Percentiles rank a stretch among this genome's conserved stretches.
phyloP scores from a whole-genome alignment of 768 basidiomycete species.

The Tricholoma flavovirens region DNA sequence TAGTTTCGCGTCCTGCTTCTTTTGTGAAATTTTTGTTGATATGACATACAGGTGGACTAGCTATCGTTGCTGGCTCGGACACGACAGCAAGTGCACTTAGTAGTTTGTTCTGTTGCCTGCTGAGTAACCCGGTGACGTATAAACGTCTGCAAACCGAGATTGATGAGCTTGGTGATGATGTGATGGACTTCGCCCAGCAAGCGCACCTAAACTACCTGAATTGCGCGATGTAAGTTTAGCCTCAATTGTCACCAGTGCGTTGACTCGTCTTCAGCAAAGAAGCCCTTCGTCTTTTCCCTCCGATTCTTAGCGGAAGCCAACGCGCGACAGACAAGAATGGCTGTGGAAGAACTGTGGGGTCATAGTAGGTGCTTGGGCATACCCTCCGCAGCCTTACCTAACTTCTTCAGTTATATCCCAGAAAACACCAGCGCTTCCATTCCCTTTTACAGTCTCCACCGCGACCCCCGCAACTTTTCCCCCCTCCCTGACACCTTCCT shows the following conservation, averaged over 20 bases:
- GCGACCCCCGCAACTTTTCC: slow-evolving; percentile 41
- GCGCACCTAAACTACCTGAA: slow-evolving; percentile 31
- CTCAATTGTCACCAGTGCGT: neutral
- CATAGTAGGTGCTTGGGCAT: slow-evolving; percentile 26
- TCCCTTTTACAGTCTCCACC: slow-evolving; percentile 38
- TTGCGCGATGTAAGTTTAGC: slow-evolving; percentile 27
- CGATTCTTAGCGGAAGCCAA: slow-evolving; percentile 43
- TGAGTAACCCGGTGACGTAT: slow-evolving; percentile 27
- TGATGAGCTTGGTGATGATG: slow-evolving; percentile 23
- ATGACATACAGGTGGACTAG: slow-evolving; percentile 20
- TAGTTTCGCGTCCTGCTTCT: neutral
- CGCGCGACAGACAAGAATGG: slow-evolving; percentile 31
- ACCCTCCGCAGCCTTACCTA: neutral
- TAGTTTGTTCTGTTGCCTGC: slow-evolving; percentile 29
- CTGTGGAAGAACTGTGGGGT: slow-evolving; percentile 33
- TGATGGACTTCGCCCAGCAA: slow-evolving; percentile 21
- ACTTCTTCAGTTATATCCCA: slow-evolving; percentile 35
- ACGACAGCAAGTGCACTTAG: slow-evolving; percentile 32
- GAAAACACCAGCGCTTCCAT: slow-evolving; percentile 39
- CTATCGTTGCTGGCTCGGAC: slow-evolving; percentile 38
- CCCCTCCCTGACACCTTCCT: slow-evolving; percentile 39
- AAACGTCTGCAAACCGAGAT: slow-evolving; percentile 30
- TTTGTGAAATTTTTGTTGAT: neutral
- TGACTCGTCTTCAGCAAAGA: slow-evolving; percentile 36
- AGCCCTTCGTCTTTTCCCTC: slow-evolving; percentile 41